Conservation (phyloP, 352 stramenopile genomes). For the Globisporangium ultimum region DNA sequence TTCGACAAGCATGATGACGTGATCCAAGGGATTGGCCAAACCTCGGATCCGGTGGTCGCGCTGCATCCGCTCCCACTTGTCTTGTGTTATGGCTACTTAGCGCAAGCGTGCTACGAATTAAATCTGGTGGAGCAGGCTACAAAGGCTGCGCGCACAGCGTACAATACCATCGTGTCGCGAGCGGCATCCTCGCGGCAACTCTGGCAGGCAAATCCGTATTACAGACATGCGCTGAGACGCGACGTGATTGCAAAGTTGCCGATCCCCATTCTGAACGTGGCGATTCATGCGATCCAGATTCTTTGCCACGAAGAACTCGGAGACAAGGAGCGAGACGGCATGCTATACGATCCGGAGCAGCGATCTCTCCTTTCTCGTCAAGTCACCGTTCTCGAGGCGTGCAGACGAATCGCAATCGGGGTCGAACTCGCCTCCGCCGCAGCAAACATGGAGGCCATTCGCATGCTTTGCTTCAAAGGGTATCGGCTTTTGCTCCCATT, state of each 20-base stretch:
- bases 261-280: constrained; percentile 46
- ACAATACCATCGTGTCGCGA: constrained; percentile 42
- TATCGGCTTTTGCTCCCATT: constrained; percentile 65
- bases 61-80: constrained; percentile 61
- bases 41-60: constrained; percentile 51
- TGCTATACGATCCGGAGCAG: constrained; percentile 27
- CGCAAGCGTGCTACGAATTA: constrained; percentile 40
- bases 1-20: constrained; percentile 63
- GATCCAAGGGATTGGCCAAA: constrained; percentile 68
- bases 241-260: constrained; percentile 44
- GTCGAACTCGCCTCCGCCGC: constrained; percentile 59
- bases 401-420: constrained; percentile 45
- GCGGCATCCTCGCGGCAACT: constrained; percentile 18
- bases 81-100: constrained; percentile 74
- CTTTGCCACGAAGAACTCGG: constrained; percentile 48
- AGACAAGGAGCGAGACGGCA: constrained; percentile 38
- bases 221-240: constrained; percentile 51
- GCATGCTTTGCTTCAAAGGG: constrained; percentile 55
- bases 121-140: constrained; percentile 24
- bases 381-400: constrained; percentile 39
- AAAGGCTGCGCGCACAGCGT: constrained; percentile 43
- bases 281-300: constrained; percentile 49
- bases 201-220: constrained; percentile 64
- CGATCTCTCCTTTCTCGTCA: constrained; percentile 29
- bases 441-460: constrained; percentile 47